Evolutionary conservation across 2,329 filamentous ascomycete species (phyloP), one percentile per base, ranked within the genome.

Genomic region (Cladorrhinum sp.): DNA sequence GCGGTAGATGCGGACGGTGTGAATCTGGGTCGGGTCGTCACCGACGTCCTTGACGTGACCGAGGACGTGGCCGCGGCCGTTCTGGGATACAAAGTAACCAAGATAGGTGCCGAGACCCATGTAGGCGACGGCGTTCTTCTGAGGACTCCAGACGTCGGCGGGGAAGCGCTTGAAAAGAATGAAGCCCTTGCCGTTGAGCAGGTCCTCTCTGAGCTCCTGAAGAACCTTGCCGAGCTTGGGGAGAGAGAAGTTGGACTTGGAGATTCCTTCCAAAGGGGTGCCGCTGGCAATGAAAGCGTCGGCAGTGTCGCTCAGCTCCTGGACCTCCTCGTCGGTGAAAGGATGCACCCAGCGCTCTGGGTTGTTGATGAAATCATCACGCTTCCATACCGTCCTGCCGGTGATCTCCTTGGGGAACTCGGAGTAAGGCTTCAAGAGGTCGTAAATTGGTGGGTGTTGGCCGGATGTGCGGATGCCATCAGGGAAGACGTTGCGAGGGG

Each of bases 31-130:
- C 24, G 88, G 81, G 73, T 96, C 91, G 67, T 93, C 92, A 51
- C 91, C 90, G 2, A 95, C 82, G 75, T 96, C 92, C 76, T 96
- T 94, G 68, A 96, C 92, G 73, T 96, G 92, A 7, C 92, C 92
- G 1, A 96, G 83, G 9, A 96, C 90, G 75, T 96, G 92, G 50
- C 92, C 92, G 18, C 86, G 85, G 18, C 88, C 87, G 77, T 96
- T 96, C 71, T 96, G 92, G 23, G 86, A 90, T 46, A 96, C 86
- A 65, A 95, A 94, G 78, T 96, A 95, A 61, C 92, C 92, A 9
- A 96, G 82, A 73, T 96, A 88, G 4, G 90, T 91, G 46, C 90
- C 88, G 1, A 96, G 81, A 3, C 92, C 92, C 88, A 96, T 93
- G 77, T 96, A 96, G n/a, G 89, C 91, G 10, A 92, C 86, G 7